Percentiles rank a stretch among this genome's conserved stretches.
These are phyloP conservation scores for Lagenidium sp. DNA, from an alignment of 352 stramenopile species.

Conservation along the genomic window DNA sequence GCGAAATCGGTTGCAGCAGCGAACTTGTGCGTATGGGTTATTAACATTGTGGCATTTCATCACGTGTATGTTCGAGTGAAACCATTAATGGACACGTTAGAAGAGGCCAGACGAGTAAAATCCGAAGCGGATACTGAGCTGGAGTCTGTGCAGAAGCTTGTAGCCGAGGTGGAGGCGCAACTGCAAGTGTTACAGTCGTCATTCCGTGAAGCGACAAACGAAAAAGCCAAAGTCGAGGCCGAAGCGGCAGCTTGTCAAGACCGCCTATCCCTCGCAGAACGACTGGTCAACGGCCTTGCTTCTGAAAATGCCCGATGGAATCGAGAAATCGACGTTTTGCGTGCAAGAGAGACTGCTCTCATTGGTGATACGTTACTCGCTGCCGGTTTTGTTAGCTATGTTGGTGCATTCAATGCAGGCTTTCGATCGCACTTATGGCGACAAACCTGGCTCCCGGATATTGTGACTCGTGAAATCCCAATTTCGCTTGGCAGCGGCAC, in stretches of 20 bases:
- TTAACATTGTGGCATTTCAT: slow-evolving; percentile 92
- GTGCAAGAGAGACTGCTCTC: slow-evolving; percentile 54
- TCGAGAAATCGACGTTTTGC: slow-evolving; percentile 79
- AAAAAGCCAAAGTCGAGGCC: slow-evolving; percentile 86
- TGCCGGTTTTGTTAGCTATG: slow-evolving; percentile 88
- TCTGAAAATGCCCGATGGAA: slow-evolving; percentile 88
- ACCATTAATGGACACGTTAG: slow-evolving; percentile 89
- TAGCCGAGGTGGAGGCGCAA: slow-evolving; percentile 78
- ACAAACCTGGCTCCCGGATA: slow-evolving; percentile 81
- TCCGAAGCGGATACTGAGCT: slow-evolving; percentile 75
- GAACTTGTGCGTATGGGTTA: slow-evolving; percentile 90
- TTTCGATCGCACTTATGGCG: slow-evolving; percentile 83
- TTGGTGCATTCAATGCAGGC: slow-evolving; percentile 84
- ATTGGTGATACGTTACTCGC: slow-evolving; percentile 86
- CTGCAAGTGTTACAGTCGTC: slow-evolving; percentile 68
- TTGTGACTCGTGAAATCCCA: slow-evolving; percentile 82
- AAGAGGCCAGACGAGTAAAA: slow-evolving; percentile 71
- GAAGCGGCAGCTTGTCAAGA: slow-evolving; percentile 84
- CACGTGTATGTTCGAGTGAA: slow-evolving; percentile 92
- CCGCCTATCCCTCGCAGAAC: slow-evolving; percentile 77
- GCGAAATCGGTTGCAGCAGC: slow-evolving; percentile 86
- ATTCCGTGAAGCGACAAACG: slow-evolving; percentile 82
- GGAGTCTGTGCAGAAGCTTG: slow-evolving; percentile 67
- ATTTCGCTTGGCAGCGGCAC: slow-evolving; percentile 28
- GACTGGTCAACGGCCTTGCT: slow-evolving; percentile 82